Evolutionary conservation across 1,284 basidiomycete genomes (phyloP).

Genomic region (Coriolopsis trogii): DNA sequence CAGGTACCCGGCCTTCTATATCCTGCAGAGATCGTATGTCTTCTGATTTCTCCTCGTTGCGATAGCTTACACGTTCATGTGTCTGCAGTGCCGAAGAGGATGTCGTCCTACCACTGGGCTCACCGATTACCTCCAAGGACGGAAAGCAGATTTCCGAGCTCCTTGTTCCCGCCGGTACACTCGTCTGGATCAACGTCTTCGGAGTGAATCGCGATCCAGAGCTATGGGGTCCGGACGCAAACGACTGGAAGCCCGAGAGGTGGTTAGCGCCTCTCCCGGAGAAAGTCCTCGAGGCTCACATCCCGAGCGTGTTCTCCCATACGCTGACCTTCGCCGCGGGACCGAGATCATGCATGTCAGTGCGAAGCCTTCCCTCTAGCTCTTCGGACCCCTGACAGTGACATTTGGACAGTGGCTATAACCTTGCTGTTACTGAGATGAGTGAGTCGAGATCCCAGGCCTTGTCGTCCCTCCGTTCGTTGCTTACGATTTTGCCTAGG

Average conservation of each 20-base stretch:
- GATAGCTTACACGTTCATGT: conserved; percentile 36
- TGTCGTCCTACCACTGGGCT: conserved; percentile 2
- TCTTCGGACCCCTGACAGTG: conserved; percentile 22
- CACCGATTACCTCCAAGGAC: not conserved
- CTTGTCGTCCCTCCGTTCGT: not conserved
- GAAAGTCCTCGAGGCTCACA: conserved; percentile 22
- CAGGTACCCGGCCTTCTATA: conserved; percentile 8
- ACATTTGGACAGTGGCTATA: conserved; percentile 3
- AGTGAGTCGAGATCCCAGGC: not conserved
- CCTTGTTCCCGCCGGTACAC: conserved; percentile 15
- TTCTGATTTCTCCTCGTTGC: not conserved
- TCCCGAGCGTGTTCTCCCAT: conserved; percentile 29
- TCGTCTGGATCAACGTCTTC: conserved; percentile 12
- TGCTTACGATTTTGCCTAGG: not conserved
- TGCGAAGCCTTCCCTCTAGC: conserved; percentile 1
- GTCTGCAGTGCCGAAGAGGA: conserved; percentile 19
- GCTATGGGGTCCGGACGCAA: conserved; percentile 46
- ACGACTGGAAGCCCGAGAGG: conserved; percentile 43
- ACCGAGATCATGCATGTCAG: conserved; percentile 32
- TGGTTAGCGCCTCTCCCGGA: conserved; percentile 35
- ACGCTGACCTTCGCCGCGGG: conserved; percentile 32
- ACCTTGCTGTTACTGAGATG: conserved; percentile 4
- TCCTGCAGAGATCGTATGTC: conserved; percentile 11
- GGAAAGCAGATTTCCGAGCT: conserved; percentile 2
- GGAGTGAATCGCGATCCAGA: conserved; percentile 26